Evolutionary conservation across 1,139 yeast species (phyloP), one percentile per base, ranked within the genome.

Genomic region (Barnettozyma hawaiiensis): DNA sequence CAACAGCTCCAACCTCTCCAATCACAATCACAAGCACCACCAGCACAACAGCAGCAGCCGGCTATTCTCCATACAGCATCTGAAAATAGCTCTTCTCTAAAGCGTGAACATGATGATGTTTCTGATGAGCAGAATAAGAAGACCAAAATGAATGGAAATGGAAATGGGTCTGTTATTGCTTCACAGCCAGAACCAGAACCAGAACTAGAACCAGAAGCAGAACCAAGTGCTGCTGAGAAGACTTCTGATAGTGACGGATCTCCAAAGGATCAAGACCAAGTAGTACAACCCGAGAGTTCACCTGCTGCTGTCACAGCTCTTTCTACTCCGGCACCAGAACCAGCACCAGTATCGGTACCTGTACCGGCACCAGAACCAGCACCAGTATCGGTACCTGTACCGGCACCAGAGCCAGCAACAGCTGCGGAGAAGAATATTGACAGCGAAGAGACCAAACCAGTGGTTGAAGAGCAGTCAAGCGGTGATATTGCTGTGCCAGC

Each of bases 71-170:
- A 12, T 18, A 11, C 33, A 11, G 33, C 6, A 18, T 16, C 6
- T 21, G 35, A 32, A 7, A 32, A 32, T 18, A 32, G 10, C 26
- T 21, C 35, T 21, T 21, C 29, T 7, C 16, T 32, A 12, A 49
- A n/a, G 42, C 54, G 37, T 22, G 43, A 51, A 21, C 29, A 29
- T 20, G 37, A 26, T 4, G 43, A 50, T 31, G 51, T 33, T 19
- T 41, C 41, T 21, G 38, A 14, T 5, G 45, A 39, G 7, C 15
- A 19, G 26, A 36, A 35, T 31, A 42, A 35, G 40, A 39, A 44
- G 36, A 15, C 21, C 12, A 41, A 35, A 16, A 20, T 37, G 16
- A 36, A 35, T 18, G 37, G 31, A 18, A 37, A 36, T 15, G 39
- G 31, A 12, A 37, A 36, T 26, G 40, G 40, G 5, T 31, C 40